These are phyloP conservation scores for Paramecium primaurelia DNA, from an alignment of 73 alveolate species.

Conservation along the genomic window DNA sequence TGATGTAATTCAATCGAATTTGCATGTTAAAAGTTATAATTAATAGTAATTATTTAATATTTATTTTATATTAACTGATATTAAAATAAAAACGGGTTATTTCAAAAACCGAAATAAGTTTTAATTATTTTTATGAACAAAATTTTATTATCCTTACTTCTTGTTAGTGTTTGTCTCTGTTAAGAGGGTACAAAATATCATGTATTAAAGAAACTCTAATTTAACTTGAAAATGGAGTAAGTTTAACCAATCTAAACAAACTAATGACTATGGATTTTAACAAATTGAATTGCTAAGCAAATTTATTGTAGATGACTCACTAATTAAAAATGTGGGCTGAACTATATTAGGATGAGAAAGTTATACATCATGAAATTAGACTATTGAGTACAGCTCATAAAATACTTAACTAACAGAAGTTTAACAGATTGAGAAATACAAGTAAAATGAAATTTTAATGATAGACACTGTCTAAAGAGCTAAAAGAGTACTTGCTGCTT, in stretches of 20 bases:
- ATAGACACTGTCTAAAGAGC: not conserved
- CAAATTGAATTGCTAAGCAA: not conserved
- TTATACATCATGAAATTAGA: not conserved
- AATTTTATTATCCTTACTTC: not conserved
- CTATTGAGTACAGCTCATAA: not conserved
- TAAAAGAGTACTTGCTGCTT: not conserved
- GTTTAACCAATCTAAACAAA: not conserved
- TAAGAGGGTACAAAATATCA: not conserved
- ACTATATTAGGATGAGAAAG: not conserved
- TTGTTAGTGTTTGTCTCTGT: not conserved
- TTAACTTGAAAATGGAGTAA: not conserved
- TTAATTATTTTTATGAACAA: not conserved
- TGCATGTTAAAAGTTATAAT: not conserved
- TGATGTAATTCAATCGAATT: not conserved
- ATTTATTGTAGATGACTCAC: not conserved
- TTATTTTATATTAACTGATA: not conserved
- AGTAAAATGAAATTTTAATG: not conserved
- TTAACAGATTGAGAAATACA: not conserved
- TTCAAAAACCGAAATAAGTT: not conserved
- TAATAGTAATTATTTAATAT: not conserved
- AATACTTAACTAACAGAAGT: not conserved
- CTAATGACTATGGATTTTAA: not conserved
- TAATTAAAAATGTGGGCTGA: constrained; percentile 5
- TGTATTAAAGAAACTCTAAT: not conserved
- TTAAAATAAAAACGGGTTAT: not conserved